Base-by-base conservation (phyloP, 306 rosid genomes). In the Hylodesmum podocarpum region DNA sequence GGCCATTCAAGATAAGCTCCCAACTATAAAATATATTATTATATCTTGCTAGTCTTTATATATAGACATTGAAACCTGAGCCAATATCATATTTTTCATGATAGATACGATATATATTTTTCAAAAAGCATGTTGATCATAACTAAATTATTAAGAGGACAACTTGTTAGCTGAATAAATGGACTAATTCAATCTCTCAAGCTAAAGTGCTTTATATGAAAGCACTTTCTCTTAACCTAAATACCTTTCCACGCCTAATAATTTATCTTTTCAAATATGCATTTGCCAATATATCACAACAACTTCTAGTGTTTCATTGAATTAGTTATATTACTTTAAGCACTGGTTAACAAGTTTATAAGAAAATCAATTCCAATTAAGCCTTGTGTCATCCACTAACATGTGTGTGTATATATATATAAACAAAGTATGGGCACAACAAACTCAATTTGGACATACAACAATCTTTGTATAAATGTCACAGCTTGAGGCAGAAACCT, bases 161-260 rank as follows among this genome's bases (percentile, higher is more conserved):
- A 77, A 67, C 16, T 40, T 54, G 37, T 55, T 66, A 27, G 68
- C 58, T 55, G 34, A 41, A 41, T 19, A 67, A 66, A 64, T 50
- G 66, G 58, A 43, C 9, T 58, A 51, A 16, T 16, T 50, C 29
- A 8, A 54, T 41, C 37, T 41, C 37, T 4, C 8, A 67, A 67
- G 55, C 14, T 50, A 66, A 66, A 66, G 58, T 65, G 29, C 37
- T 66, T 77, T 39, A 39, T 13, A 27, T 18, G 64, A 65, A 76
- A 75, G 64, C 13, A 62, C n/a, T 21, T 51, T 76, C 3, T 27
- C 19, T 33, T 31, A 75, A 24, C 53, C 73, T 25, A 76, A 66
- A 55, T 66, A 14, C 68, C 80, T 77, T 68, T 78, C 67, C 44
- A 47, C 40, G 64, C 71, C 82, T 58, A 70, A 78, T 33, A 55